Conservation (phyloP, 768 basidiomycete genomes). For the Solioccasus polychromus region DNA sequence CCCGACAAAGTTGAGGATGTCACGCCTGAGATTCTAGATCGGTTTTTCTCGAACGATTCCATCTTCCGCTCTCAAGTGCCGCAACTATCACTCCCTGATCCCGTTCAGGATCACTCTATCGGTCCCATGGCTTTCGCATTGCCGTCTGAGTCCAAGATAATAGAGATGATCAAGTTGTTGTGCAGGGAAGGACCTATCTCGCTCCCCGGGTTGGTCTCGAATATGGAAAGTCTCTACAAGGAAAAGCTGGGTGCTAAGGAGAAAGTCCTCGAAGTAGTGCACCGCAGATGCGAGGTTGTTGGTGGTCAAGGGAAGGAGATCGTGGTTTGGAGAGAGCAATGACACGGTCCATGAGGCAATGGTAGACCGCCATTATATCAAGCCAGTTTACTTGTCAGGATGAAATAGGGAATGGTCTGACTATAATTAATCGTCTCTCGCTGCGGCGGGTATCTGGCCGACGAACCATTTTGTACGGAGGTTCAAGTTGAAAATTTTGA, state of each 20-base stretch:
- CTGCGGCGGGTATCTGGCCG: too few relatives aligned
- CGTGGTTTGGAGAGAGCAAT: conserved; percentile 25
- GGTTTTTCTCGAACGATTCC: conserved; percentile 67
- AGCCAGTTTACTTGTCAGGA: neutral
- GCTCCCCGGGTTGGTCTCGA: conserved; percentile 20
- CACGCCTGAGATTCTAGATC: conserved; percentile 49
- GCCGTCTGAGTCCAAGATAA: conserved; percentile 77
- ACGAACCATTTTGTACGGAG: too few relatives aligned
- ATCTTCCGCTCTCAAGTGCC: conserved; percentile 45
- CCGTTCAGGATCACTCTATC: conserved; percentile 25
- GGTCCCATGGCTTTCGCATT: conserved; percentile 48
- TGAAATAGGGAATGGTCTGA: too few relatives aligned
- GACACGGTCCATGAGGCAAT: conserved; percentile 11
- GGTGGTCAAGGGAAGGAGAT: conserved; percentile 42
- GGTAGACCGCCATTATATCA: conserved; percentile 12
- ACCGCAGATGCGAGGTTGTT: conserved; percentile 60
- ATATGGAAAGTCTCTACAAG: conserved; percentile 21
- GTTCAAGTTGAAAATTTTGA: too few relatives aligned
- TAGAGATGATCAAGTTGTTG: conserved; percentile 46
- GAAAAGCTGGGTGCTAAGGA: conserved; percentile 60
- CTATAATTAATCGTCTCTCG: neutral
- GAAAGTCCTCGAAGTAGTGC: conserved; percentile 76
- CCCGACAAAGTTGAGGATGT: conserved; percentile 65
- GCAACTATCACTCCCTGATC: conserved; percentile 40
- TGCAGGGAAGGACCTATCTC: conserved; percentile 41